A percentile compares a stretch with the other conserved stretches of the same genome.
phyloP scores from a whole-genome alignment of 441 rosid genomes.

The Eruca vesicaria region DNA sequence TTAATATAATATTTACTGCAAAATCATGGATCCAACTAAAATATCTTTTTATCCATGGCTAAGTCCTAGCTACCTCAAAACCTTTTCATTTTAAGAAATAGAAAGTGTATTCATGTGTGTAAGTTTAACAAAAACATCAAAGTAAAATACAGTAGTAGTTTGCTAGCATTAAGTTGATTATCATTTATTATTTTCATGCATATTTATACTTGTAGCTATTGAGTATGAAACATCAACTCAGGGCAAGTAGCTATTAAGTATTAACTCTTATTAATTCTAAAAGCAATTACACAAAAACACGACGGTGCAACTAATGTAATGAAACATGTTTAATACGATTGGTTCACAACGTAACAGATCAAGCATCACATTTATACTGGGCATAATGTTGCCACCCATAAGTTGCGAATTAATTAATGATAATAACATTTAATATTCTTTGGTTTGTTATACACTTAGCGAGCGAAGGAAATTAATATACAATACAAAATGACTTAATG shows the following conservation, averaged over 20 bases:
- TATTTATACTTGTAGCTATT: background rate
- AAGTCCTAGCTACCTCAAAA: background rate
- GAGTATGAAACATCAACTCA: background rate
- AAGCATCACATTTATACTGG: background rate
- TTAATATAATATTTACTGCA: background rate
- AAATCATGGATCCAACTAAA: background rate
- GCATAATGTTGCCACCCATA: background rate
- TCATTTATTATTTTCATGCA: background rate
- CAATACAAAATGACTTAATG: constrained; percentile 9
- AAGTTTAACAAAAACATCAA: background rate
- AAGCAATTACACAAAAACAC: constrained; percentile 6
- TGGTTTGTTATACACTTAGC: background rate
- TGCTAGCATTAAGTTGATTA: background rate
- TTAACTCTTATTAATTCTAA: background rate
- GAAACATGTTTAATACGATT: background rate
- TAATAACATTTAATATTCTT: background rate
- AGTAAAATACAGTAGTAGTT: background rate
- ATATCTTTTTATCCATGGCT: background rate
- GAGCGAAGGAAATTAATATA: constrained; percentile 7
- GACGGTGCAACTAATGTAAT: constrained; percentile 29
- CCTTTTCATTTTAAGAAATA: background rate
- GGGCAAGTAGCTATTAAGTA: background rate
- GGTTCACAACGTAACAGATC: constrained; percentile 12
- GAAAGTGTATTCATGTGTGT: background rate
- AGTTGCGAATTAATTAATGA: constrained; percentile 13